Conservation (phyloP, 2,329 filamentous ascomycete species). For the Bipolaris sorokiniana region DNA sequence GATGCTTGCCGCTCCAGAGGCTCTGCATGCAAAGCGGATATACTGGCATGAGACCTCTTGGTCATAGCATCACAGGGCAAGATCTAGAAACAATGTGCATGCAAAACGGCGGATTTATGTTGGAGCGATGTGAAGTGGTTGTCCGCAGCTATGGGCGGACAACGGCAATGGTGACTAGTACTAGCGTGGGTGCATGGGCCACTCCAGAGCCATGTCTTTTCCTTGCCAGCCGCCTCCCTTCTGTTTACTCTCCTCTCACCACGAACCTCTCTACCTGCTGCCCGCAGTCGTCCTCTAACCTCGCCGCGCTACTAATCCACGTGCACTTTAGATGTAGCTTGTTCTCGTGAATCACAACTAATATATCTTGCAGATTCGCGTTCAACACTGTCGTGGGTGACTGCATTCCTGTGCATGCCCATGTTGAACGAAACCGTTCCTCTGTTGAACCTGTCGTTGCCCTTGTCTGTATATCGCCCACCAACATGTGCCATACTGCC, state of each 20-base stretch:
- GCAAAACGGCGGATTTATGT: not conserved
- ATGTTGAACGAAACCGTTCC: too few species aligned
- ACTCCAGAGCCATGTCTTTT: not conserved
- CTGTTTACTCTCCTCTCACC: not conserved
- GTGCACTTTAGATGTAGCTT: too few species aligned
- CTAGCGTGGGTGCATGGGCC: slow-evolving; percentile 15
- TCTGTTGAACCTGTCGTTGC: too few species aligned
- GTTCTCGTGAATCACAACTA: too few species aligned
- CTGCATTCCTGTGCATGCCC: too few species aligned
- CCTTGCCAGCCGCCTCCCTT: not conserved
- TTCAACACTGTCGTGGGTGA: too few species aligned
- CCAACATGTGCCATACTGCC: not conserved
- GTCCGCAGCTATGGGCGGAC: not conserved
- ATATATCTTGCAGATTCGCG: too few species aligned
- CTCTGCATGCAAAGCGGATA: slow-evolving; percentile 27
- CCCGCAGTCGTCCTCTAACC: not conserved
- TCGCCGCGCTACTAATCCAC: not conserved
- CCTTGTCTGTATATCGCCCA: too few species aligned
- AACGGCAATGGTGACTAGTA: slow-evolving; percentile 3
- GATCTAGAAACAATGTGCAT: slow-evolving; percentile 9
- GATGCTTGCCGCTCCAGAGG: slow-evolving; percentile 23
- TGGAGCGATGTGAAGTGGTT: slow-evolving; percentile 5
- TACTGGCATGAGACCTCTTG: slow-evolving; percentile 39
- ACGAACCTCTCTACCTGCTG: not conserved
- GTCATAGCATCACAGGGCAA: slow-evolving; percentile 42